Evolutionary conservation across 164 flowering plant genomes (phyloP).

Genomic region (Magnolia kwangsiensis): DNA sequence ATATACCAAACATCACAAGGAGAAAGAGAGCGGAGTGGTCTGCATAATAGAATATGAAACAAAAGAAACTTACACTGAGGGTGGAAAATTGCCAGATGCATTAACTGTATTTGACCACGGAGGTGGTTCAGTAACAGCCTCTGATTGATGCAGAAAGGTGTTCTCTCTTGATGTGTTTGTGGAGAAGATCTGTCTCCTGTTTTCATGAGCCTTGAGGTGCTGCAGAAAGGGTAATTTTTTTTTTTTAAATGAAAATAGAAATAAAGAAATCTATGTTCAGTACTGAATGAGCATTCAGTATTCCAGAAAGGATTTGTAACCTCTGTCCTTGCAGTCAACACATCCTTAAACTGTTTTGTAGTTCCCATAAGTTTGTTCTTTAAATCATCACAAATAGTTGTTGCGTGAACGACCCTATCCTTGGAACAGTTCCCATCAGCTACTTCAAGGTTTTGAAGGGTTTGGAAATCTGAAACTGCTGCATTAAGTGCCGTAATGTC

Average conservation of each 20-base stretch:
- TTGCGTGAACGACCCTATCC: conserved; percentile 67
- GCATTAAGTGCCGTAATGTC: conserved; percentile 65
- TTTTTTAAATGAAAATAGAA: neutral
- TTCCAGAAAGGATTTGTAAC: conserved; percentile 23
- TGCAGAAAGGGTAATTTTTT: conserved; percentile 28
- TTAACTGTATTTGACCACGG: conserved; percentile 68
- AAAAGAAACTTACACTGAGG: conserved; percentile 38
- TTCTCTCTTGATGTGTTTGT: conserved; percentile 55
- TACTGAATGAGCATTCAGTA: neutral
- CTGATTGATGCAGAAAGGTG: conserved; percentile 40
- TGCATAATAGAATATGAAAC: neutral
- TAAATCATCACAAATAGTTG: conserved; percentile 78
- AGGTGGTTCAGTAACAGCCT: conserved; percentile 54
- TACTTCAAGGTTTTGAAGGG: conserved; percentile 56
- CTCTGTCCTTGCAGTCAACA: conserved; percentile 73
- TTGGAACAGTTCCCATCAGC: conserved; percentile 60
- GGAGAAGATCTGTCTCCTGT: conserved; percentile 77
- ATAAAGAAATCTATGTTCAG: neutral
- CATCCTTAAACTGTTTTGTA: conserved; percentile 80
- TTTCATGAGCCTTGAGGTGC: conserved; percentile 91
- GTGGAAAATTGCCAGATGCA: conserved; percentile 35
- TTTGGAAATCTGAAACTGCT: conserved; percentile 67
- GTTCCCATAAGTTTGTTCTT: conserved; percentile 74
- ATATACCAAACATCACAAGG: too few species aligned
- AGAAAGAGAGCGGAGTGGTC: too few species aligned